These are phyloP conservation scores for Chrysosporium queenslandicum DNA, from an alignment of 2,329 filamentous ascomycete genomes.

Conservation along the genomic window DNA sequence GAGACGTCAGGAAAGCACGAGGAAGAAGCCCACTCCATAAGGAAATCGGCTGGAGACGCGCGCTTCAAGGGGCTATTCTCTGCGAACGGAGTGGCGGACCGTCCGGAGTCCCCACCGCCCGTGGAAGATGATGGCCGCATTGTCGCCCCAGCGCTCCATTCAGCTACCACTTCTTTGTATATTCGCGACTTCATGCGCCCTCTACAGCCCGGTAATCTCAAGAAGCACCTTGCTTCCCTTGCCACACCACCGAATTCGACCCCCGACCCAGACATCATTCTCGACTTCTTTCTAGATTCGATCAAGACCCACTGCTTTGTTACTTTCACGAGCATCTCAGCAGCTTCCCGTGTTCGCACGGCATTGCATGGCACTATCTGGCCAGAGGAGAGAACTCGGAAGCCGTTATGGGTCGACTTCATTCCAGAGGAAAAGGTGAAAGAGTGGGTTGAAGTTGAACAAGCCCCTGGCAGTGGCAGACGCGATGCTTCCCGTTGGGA, in stretches of 20 bases:
- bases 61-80: conserved; percentile 43
- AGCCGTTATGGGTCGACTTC: conserved; percentile 80
- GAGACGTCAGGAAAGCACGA: conserved; percentile 15
- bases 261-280: conserved; percentile 48
- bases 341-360: conserved; percentile 66
- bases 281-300: conserved; percentile 66
- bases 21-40: conserved; percentile 20
- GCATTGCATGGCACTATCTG: conserved; percentile 69
- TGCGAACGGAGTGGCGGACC: conserved; percentile 21
- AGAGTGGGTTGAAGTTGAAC: conserved; percentile 65
- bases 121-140: conserved; percentile 31
- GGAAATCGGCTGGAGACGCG: conserved; percentile 32
- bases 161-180: conserved; percentile 68
- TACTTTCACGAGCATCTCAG: conserved; percentile 56
- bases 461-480: conserved; percentile 38
- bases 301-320: conserved; percentile 85
- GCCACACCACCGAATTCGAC: conserved; percentile 50
- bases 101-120: conserved; percentile 22
- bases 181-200: conserved; percentile 87
- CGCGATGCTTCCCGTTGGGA: conserved; percentile 53
- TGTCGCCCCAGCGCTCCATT: conserved; percentile 53
- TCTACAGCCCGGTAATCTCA: conserved; percentile 57
- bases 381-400: conserved; percentile 78
- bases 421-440: conserved; percentile 63
- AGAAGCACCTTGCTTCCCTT: conserved; percentile 58